phyloP scores from a whole-genome alignment of 2,329 filamentous ascomycete genomes.

The Paracorniculantispora psalliotae region DNA sequence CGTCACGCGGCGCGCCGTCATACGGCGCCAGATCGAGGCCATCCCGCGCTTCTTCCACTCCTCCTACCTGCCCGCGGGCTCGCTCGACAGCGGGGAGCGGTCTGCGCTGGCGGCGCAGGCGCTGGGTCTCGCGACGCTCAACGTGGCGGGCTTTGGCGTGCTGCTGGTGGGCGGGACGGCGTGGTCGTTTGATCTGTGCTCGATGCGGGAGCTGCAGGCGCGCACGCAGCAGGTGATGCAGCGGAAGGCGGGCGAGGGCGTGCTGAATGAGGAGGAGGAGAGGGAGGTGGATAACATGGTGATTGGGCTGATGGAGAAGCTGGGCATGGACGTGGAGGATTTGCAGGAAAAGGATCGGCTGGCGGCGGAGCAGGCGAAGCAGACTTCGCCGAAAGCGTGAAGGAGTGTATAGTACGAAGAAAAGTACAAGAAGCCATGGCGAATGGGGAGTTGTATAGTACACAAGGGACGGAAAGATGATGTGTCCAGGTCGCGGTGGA shows the following conservation, averaged over 20 bases:
- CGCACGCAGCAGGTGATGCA: slow-evolving; percentile 39
- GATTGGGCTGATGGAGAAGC: slow-evolving; percentile 51
- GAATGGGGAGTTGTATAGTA: too few species aligned
- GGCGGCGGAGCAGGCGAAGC: neutral
- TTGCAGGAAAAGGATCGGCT: slow-evolving; percentile 18
- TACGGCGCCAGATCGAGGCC: slow-evolving; percentile 54
- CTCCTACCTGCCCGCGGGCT: slow-evolving; percentile 41
- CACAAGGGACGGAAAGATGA: too few species aligned
- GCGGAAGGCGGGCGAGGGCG: slow-evolving; percentile 28
- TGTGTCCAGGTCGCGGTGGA: neutral
- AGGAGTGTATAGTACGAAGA: too few species aligned
- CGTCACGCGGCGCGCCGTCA: slow-evolving; percentile 66
- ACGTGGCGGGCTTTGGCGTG: slow-evolving; percentile 71
- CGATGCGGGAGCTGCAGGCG: slow-evolving; percentile 57
- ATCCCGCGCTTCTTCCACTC: slow-evolving; percentile 66
- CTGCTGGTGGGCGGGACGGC: slow-evolving; percentile 68
- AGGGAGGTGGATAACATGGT: slow-evolving; percentile 59
- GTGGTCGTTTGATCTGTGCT: slow-evolving; percentile 73
- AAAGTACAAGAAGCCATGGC: too few species aligned
- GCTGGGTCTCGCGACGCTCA: slow-evolving; percentile 79
- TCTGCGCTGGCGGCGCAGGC: slow-evolving; percentile 72
- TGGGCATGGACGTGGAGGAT: slow-evolving; percentile 28
- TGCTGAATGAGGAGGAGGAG: slow-evolving; percentile 44
- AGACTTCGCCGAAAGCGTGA: neutral
- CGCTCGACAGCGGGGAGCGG: slow-evolving; percentile 27